Evolutionary conservation across 2,329 filamentous ascomycete genomes (phyloP).

Genomic region (Colletotrichum sp.): DNA sequence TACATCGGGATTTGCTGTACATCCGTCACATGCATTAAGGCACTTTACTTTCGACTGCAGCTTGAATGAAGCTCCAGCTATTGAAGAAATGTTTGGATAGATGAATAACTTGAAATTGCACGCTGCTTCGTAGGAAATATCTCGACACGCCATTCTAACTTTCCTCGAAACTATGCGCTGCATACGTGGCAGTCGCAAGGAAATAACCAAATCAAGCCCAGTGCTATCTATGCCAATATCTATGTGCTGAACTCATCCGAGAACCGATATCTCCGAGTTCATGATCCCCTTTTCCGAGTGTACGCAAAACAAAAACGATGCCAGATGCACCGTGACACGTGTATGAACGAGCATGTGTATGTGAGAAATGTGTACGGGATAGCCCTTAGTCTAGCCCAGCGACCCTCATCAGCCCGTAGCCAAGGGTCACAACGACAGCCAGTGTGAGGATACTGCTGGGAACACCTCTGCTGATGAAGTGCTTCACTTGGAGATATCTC

Average conservation of each 20-base stretch:
- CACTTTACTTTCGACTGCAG: conserved; percentile 1
- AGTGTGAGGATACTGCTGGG: conserved; percentile 85
- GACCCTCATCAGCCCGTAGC: conserved; percentile 87
- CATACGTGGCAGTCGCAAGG: neutral
- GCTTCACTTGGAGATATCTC: conserved; percentile 87
- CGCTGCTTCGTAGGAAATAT: neutral
- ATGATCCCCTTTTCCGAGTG: neutral
- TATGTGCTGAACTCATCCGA: neutral
- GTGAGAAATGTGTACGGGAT: neutral
- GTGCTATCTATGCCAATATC: neutral
- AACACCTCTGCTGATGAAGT: conserved; percentile 94
- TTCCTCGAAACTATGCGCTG: neutral
- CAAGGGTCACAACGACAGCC: conserved; percentile 82
- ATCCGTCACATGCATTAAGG: conserved; percentile 1
- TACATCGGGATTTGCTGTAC: neutral
- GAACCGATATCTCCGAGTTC: neutral
- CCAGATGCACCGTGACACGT: neutral
- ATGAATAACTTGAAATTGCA: neutral
- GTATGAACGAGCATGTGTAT: neutral
- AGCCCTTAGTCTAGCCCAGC: conserved; percentile 60
- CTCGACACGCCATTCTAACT: neutral
- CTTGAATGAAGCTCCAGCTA: neutral
- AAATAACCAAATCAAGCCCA: neutral
- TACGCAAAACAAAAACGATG: neutral
- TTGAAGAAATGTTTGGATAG: neutral